Base-by-base conservation (phyloP, 495 filamentous ascomycete genomes). In the Daldinia grandis region DNA sequence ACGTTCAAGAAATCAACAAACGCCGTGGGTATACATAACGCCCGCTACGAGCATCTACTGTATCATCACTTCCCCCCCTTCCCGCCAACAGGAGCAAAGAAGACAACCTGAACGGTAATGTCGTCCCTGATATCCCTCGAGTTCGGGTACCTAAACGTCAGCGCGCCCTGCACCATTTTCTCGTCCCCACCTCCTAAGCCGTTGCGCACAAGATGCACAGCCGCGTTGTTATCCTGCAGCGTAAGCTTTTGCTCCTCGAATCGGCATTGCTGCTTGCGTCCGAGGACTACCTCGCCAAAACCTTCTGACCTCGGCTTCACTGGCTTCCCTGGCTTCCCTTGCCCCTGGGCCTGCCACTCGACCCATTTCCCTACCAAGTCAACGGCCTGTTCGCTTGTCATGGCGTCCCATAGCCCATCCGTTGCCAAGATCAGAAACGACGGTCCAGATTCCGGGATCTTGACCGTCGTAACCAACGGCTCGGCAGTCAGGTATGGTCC, bases 401-500 rank as follows among this genome's bases (percentile, higher is more conserved):
- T 78, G 40, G 75, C 75, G 70, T 91, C 87, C 89, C 89, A 92
- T 31, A 92, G 57, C 4, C 89, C 89, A 66, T 91, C 89, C 3
- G 83, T 85, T 17, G 87, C 89, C 72, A 91, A 78, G 58, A 92
- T 88, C 55, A 91, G 53, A 66, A 92, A 91, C 17, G 85, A 85
- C 0, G 71, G 67, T 25, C 60, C 27, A 0, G 70, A 74, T 0
- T 80, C 69, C 28, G 87, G 74, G 27, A 92, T 80, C 64, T 79
- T 76, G 0, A 81, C 86, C 35, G 84, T 87, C 0, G 84, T 88
- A 38, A 92, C 82, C 5, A 86, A 86, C 0, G 90, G 90, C 76
- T 88, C 82, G 3, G 90, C 89, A 1, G 87, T 91, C 35, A 91
- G 74, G 76, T 91, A 92, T 1, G 89, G 90, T 28, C 89, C 89